Conservation (phyloP, 352 stramenopile species). For the Pythium folliculosum region DNA sequence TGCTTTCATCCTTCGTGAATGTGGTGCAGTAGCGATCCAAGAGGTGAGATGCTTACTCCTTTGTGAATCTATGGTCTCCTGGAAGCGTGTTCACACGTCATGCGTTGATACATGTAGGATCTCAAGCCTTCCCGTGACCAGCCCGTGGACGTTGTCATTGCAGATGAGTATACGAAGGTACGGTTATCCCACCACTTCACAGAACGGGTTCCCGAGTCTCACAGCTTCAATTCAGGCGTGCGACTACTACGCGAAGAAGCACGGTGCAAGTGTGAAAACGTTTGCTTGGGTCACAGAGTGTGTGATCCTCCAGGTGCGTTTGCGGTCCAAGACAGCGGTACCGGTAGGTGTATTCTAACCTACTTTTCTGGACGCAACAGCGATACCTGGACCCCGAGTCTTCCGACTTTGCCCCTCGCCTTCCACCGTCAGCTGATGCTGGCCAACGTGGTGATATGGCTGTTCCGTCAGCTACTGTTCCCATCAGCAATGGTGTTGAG, state of each 20-base stretch:
- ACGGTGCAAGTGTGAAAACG: conserved; percentile 48
- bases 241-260: conserved; percentile 47
- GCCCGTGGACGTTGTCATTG: conserved; percentile 64
- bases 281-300: conserved; percentile 84
- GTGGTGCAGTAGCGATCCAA: conserved; percentile 58
- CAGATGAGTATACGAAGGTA: conserved; percentile 75
- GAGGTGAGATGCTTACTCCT: conserved; percentile 36
- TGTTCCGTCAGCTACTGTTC: conserved; percentile 45
- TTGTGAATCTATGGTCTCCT: not conserved
- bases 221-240: conserved; percentile 39
- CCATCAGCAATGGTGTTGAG: conserved; percentile 64
- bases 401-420: conserved; percentile 48
- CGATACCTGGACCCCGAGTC: conserved; percentile 43
- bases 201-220: not conserved
- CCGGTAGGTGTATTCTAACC: not conserved
- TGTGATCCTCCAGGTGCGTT: conserved; percentile 71
- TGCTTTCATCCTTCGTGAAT: conserved; percentile 61
- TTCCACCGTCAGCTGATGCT: conserved; percentile 3
- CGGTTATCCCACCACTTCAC: not conserved
- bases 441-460: conserved; percentile 26
- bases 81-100: conserved; percentile 5
- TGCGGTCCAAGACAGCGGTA: not conserved
- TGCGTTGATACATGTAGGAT: conserved; percentile 35
- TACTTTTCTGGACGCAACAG: conserved; percentile 29
- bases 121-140: conserved; percentile 37